These are phyloP conservation scores for Gaeumannomyces sp. DNA, from an alignment of 2,329 filamentous ascomycete genomes.

Conservation along the genomic window DNA sequence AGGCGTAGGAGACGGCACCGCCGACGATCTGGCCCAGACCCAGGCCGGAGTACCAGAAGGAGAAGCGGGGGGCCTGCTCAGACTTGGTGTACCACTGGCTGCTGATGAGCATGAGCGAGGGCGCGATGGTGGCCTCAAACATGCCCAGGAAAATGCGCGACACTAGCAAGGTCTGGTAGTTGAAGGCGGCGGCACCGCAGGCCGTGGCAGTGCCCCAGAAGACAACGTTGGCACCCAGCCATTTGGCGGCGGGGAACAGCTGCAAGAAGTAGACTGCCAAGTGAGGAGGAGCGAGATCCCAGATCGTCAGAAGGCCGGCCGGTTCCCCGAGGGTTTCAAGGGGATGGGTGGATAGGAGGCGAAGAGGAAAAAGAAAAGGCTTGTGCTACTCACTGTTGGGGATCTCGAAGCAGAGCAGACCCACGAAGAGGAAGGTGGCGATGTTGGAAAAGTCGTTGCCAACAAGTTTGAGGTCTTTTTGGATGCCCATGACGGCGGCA, in stretches of 20 bases:
- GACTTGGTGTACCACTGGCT: conserved; percentile 25
- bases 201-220: conserved; percentile 24
- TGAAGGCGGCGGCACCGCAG: conserved; percentile 22
- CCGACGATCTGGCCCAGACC: conserved; percentile 33
- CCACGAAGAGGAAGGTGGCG: conserved; percentile 58
- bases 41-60: conserved; percentile 32
- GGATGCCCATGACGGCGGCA: conserved; percentile 59
- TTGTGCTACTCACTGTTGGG: conserved; percentile 42
- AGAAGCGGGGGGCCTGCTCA: conserved; percentile 22
- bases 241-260: conserved; percentile 29
- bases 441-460: conserved; percentile 58
- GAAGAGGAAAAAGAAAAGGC: not conserved
- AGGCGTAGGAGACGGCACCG: conserved; percentile 32
- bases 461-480: conserved; percentile 44
- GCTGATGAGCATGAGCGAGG: conserved; percentile 25
- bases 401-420: conserved; percentile 51
- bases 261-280: conserved; percentile 26
- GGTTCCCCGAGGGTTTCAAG: not conserved
- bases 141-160: conserved; percentile 24
- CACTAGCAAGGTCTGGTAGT: conserved; percentile 21
- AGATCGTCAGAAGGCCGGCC: not conserved
- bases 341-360: not conserved
- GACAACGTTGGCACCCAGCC: conserved; percentile 20
- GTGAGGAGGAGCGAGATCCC: not conserved
- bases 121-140: conserved; percentile 25